phyloP scores from a whole-genome alignment of 305 asterid species.

The Nicotiana rustica region DNA sequence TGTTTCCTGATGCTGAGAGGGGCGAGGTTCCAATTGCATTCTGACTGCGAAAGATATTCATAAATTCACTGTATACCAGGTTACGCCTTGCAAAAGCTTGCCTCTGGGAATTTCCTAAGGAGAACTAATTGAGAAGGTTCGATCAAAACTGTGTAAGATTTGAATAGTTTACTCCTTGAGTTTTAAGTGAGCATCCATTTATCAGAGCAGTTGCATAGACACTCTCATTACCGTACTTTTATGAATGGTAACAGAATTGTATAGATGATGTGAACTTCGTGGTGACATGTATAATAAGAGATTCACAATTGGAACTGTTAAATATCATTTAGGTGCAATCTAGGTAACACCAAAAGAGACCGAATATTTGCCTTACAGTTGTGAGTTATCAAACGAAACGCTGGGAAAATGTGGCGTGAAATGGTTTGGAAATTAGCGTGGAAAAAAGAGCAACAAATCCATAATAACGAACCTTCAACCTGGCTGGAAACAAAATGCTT shows the following conservation, averaged over 20 bases:
- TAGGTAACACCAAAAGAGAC: too few relatives aligned
- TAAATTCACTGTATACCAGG: conserved; percentile 37
- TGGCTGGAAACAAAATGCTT: too few relatives aligned
- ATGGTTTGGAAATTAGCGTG: too few relatives aligned
- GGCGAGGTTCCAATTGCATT: conserved; percentile 55
- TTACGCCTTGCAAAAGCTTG: conserved; percentile 49
- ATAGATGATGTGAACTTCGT: not conserved
- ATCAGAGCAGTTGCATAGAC: not conserved
- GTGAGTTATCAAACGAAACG: too few relatives aligned
- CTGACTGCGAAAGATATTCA: too few relatives aligned
- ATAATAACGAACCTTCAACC: too few relatives aligned
- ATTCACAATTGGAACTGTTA: not conserved
- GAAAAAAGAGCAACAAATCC: too few relatives aligned
- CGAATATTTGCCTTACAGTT: too few relatives aligned
- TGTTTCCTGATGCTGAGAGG: conserved; percentile 50
- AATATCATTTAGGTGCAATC: too few relatives aligned
- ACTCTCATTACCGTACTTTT: not conserved
- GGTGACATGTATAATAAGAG: not conserved
- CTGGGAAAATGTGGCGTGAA: too few relatives aligned
- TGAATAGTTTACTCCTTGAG: not conserved
- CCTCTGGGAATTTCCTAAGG: not conserved
- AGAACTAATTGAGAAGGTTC: conserved; percentile 35
- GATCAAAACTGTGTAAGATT: conserved; percentile 27
- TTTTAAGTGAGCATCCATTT: not conserved
- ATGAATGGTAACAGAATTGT: not conserved